Conservation (phyloP, 352 stramenopile species). For the Phytophthora constricta region DNA sequence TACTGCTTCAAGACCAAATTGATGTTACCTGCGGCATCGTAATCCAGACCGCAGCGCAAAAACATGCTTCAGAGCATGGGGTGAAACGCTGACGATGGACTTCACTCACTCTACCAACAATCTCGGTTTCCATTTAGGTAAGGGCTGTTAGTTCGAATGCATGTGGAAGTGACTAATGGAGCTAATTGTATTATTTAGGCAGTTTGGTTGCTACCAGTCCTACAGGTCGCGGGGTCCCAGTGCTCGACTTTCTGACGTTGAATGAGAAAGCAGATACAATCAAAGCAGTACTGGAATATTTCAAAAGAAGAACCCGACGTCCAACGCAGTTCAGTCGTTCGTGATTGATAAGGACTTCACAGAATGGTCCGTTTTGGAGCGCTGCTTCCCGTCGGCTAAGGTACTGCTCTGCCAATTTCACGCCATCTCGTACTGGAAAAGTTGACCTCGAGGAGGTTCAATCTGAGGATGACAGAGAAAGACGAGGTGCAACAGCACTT, state of each 20-base stretch:
- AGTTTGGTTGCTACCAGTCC: no score
- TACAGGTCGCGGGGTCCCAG: slow-evolving; percentile 8
- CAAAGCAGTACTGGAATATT: slow-evolving; percentile 1
- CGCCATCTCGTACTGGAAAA: slow-evolving; percentile 13
- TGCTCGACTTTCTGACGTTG: slow-evolving; percentile 6
- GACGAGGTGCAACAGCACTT: background rate
- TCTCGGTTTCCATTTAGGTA: no score
- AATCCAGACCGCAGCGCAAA: no score
- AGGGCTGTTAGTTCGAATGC: no score
- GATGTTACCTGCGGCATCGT: no score
- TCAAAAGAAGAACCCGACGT: slow-evolving; percentile 8
- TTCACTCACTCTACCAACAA: no score
- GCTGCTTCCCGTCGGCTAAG: background rate
- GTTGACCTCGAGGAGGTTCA: background rate
- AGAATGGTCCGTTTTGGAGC: slow-evolving; percentile 10
- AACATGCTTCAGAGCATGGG: no score
- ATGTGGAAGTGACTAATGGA: no score
- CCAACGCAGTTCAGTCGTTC: slow-evolving; percentile 1
- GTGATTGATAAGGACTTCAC: slow-evolving; percentile 27
- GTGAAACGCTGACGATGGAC: no score
- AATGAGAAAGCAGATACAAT: slow-evolving; percentile 11
- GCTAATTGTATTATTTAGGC: no score
- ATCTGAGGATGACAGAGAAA: background rate
- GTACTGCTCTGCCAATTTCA: slow-evolving; percentile 20
- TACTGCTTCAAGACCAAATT: no score